Percentiles rank a stretch among this genome's conserved stretches.
These are phyloP conservation scores for Pseudogymnoascus pannorum DNA, from an alignment of 2,329 filamentous ascomycete genomes.

Conservation along the genomic window DNA sequence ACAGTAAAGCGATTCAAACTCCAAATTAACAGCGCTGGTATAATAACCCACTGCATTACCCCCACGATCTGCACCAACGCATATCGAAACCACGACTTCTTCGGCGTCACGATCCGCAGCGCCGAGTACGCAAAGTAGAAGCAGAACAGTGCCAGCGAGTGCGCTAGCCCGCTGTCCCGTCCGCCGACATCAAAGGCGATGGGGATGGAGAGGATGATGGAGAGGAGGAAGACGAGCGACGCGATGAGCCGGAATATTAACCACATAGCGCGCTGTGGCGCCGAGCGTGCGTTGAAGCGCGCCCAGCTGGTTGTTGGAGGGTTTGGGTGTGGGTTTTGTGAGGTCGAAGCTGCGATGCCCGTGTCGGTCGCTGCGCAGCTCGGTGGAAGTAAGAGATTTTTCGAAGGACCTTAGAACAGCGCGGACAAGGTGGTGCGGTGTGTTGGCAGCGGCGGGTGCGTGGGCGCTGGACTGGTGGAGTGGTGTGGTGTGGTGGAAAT, in stretches of 20 bases:
- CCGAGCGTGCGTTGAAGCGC: slow-evolving; percentile 41
- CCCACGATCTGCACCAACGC: slow-evolving; percentile 62
- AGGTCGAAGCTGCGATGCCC: background rate
- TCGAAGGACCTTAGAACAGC: background rate
- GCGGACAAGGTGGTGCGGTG: background rate
- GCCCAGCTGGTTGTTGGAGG: slow-evolving; percentile 22
- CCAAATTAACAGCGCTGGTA: slow-evolving; percentile 87
- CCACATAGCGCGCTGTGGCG: slow-evolving; percentile 61
- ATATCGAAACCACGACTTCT: slow-evolving; percentile 66
- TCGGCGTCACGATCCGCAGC: slow-evolving; percentile 74
- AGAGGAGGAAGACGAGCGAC: slow-evolving; percentile 78
- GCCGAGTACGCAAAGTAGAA: slow-evolving; percentile 89
- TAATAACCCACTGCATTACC: slow-evolving; percentile 76
- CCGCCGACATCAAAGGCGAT: slow-evolving; percentile 97
- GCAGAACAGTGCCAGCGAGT: slow-evolving; percentile 77
- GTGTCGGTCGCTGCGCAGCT: background rate
- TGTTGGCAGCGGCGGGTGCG: background rate
- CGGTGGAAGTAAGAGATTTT: background rate
- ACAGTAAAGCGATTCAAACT: slow-evolving; percentile 91
- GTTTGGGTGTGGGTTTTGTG: background rate
- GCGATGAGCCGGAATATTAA: slow-evolving; percentile 66
- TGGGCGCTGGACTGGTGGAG: background rate
- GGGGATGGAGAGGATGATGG: slow-evolving; percentile 91
- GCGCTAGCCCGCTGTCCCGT: slow-evolving; percentile 85
- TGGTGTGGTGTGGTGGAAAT: background rate